These are phyloP conservation scores for Daldinia sp. DNA, from an alignment of 2,329 filamentous ascomycete species.

Conservation along the genomic window DNA sequence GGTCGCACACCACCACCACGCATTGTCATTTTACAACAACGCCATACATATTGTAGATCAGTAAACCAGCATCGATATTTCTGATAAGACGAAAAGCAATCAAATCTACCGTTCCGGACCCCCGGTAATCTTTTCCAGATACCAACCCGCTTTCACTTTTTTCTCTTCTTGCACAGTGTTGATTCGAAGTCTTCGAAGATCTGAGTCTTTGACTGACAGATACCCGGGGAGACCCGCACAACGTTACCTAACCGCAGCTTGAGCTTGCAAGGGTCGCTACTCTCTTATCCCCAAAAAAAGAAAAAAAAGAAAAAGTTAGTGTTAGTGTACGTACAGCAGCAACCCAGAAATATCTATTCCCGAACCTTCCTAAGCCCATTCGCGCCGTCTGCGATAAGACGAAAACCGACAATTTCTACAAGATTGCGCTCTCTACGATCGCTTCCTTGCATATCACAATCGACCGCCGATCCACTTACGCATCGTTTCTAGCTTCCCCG, in stretches of 20 bases:
- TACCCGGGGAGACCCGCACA: neutral
- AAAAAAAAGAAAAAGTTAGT: neutral
- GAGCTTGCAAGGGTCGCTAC: constrained; percentile 20
- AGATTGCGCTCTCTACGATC: constrained; percentile 33
- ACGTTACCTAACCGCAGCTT: neutral
- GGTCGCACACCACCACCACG: constrained; percentile 3
- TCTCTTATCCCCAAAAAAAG: constrained; percentile 32
- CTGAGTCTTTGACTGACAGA: neutral
- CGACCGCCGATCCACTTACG: constrained; percentile 39
- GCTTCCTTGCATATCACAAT: constrained; percentile 38
- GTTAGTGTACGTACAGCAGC: constrained; percentile 8
- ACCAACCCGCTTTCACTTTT: neutral
- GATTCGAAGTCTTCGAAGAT: neutral
- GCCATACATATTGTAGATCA: constrained; percentile 13
- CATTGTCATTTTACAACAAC: constrained; percentile 3
- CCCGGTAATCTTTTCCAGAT: neutral
- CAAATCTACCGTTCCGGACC: neutral
- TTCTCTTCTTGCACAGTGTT: neutral
- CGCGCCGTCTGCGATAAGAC: constrained; percentile 28
- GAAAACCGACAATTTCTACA: constrained; percentile 24
- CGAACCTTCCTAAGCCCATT: constrained; percentile 23
- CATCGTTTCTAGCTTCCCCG: constrained; percentile 34
- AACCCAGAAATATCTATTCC: constrained; percentile 6
- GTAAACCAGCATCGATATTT: constrained; percentile 8
- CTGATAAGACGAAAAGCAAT: constrained; percentile 2